These are phyloP conservation scores for Populus hybrid DNA, from an alignment of 441 rosid species.

Conservation along the genomic window DNA sequence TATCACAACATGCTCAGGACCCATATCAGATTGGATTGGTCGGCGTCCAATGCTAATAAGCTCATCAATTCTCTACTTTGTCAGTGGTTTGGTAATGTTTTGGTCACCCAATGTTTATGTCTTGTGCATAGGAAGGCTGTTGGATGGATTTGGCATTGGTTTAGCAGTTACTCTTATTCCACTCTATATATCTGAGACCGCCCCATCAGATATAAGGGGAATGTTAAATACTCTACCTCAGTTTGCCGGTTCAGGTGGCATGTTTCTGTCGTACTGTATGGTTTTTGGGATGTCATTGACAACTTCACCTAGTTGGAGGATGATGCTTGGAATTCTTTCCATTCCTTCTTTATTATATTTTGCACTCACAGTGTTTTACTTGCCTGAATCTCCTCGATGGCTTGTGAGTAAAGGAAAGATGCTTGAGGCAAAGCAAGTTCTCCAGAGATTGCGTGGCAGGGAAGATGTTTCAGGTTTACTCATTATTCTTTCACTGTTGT, in stretches of 20 bases:
- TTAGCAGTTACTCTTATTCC: conserved; percentile 34
- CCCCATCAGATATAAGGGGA: conserved; percentile 89
- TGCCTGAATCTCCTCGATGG: conserved; percentile 98
- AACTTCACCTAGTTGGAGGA: conserved; percentile 74
- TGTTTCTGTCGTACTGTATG: conserved; percentile 82
- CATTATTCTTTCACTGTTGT: not conserved
- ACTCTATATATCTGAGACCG: conserved; percentile 84
- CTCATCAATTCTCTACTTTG: conserved; percentile 68
- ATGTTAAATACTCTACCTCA: conserved; percentile 81
- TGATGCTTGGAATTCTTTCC: conserved; percentile 88
- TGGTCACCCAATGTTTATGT: conserved; percentile 89
- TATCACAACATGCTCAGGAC: conserved; percentile 84
- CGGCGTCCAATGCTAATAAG: conserved; percentile 73
- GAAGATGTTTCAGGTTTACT: conserved; percentile 82
- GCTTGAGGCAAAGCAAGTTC: conserved; percentile 70
- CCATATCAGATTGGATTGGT: conserved; percentile 68
- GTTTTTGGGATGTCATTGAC: conserved; percentile 74
- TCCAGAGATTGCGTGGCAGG: conserved; percentile 73
- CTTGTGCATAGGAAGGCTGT: conserved; percentile 63
- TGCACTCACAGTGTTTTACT: conserved; percentile 53
- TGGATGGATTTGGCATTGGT: conserved; percentile 86
- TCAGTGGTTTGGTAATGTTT: conserved; percentile 69
- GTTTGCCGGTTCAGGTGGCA: conserved; percentile 81
- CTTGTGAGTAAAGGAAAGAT: conserved; percentile 91
- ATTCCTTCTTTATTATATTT: conserved; percentile 59